These are phyloP conservation scores for Lachancea quebecensis DNA, from an alignment of 805 yeast species.

Conservation along the genomic window DNA sequence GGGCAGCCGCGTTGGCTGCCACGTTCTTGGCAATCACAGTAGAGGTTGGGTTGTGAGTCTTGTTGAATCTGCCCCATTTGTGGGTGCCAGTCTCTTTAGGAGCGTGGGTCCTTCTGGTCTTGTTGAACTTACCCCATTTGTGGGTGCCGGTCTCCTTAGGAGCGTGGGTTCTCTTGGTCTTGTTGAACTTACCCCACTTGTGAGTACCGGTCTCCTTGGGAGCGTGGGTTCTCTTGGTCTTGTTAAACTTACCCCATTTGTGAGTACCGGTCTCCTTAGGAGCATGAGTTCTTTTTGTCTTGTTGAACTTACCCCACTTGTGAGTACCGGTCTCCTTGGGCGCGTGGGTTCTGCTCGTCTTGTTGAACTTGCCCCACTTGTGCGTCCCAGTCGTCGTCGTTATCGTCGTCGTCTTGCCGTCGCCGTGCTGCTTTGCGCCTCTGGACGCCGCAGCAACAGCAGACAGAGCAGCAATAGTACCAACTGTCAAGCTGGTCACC, in stretches of 20 bases:
- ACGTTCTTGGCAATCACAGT: conserved; percentile 19
- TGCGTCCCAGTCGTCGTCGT: conserved; percentile 41
- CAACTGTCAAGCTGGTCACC: conserved; percentile 37
- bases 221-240: conserved; percentile 42
- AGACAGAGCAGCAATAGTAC: conserved; percentile 36
- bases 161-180: conserved; percentile 29
- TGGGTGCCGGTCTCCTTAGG: conserved; percentile 45
- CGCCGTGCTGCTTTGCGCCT: conserved; percentile 39
- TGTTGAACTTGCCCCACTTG: conserved; percentile 47
- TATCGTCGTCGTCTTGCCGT: conserved; percentile 40
- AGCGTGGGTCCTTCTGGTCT: conserved; percentile 29
- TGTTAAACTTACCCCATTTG: conserved; percentile 48
- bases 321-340: conserved; percentile 45
- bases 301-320: conserved; percentile 48
- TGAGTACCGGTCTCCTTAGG: conserved; percentile 45
- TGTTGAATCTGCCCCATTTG: conserved; percentile 48
- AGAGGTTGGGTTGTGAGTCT: conserved; percentile 29
- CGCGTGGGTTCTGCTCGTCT: conserved; percentile 30
- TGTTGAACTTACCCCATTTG: conserved; percentile 50
- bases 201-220: conserved; percentile 41
- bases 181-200: conserved; percentile 47
- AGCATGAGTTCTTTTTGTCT: conserved; percentile 30
- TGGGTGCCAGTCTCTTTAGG: conserved; percentile 45
- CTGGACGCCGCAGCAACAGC: conserved; percentile 24
- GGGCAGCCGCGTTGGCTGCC: conserved; percentile 20